Evolutionary conservation across 2,329 filamentous ascomycete genomes (phyloP).

Genomic region (Diaporthe sp.): DNA sequence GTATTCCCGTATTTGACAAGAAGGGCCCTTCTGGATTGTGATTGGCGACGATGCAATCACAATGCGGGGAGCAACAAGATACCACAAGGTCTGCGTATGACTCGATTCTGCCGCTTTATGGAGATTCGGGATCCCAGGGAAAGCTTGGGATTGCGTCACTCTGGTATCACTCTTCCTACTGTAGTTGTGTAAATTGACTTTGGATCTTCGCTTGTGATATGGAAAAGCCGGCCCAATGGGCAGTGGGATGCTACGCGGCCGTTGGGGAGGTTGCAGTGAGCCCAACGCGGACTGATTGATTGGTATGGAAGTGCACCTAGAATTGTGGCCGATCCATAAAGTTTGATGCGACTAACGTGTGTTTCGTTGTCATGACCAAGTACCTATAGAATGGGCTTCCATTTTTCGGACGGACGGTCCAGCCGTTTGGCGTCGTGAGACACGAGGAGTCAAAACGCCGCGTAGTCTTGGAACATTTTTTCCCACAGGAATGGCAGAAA

Average conservation of each 20-base stretch:
- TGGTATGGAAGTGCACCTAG: background rate
- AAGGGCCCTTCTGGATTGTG: background rate
- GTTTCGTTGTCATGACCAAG: constrained; percentile 29
- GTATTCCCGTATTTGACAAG: background rate
- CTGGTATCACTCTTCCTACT: constrained; percentile 6
- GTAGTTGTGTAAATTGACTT: constrained; percentile 22
- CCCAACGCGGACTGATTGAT: background rate
- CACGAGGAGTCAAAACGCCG: constrained; percentile 22
- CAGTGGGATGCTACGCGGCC: constrained; percentile 17
- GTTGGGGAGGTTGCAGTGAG: background rate
- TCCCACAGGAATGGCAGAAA: constrained; percentile 1
- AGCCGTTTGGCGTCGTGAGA: constrained; percentile 6
- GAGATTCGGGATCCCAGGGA: background rate
- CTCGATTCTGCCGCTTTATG: constrained; percentile 11
- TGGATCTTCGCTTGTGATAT: constrained; percentile 12
- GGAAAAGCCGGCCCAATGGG: constrained; percentile 17
- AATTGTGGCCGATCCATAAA: constrained; percentile 12
- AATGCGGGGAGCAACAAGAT: constrained; percentile 12
- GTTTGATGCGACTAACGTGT: constrained; percentile 19
- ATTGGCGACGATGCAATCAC: background rate
- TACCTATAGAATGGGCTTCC: background rate
- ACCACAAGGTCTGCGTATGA: constrained; percentile 11
- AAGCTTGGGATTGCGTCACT: constrained; percentile 28
- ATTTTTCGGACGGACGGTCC: background rate
- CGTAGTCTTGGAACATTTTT: constrained; percentile 11